These are phyloP conservation scores for Alternaria gansuensis DNA, from an alignment of 2,329 filamentous ascomycete species.

Conservation along the genomic window DNA sequence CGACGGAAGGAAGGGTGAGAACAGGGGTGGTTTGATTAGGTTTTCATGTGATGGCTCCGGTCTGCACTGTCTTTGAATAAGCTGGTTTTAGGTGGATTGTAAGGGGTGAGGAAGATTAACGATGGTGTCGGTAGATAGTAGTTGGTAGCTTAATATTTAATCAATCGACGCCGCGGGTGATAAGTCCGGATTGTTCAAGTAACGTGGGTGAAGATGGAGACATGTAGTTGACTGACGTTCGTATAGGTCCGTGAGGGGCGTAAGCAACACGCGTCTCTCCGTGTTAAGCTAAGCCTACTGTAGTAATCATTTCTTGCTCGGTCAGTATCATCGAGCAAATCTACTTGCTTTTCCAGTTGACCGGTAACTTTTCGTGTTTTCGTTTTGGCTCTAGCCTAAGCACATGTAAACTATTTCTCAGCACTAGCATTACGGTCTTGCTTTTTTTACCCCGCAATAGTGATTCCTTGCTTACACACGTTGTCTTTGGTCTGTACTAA, in stretches of 20 bases:
- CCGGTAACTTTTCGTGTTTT: too few species aligned
- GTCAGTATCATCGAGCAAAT: not conserved
- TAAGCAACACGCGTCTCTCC: conserved; percentile 16
- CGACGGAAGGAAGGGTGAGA: conserved; percentile 15
- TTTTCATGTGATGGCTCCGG: conserved; percentile 21
- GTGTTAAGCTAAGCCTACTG: conserved; percentile 1
- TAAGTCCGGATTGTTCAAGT: too few species aligned
- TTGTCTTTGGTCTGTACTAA: too few species aligned
- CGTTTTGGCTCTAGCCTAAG: too few species aligned
- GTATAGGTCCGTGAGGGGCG: conserved; percentile 2
- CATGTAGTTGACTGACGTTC: not conserved
- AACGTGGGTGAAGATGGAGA: not conserved
- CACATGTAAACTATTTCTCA: too few species aligned
- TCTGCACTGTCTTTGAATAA: conserved; percentile 30
- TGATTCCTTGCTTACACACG: too few species aligned
- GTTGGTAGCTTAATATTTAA: conserved; percentile 16
- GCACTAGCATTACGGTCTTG: too few species aligned
- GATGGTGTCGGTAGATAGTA: conserved; percentile 10
- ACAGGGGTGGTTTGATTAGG: conserved; percentile 11
- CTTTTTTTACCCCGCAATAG: too few species aligned
- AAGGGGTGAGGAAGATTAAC: not conserved
- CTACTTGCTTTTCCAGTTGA: not conserved
- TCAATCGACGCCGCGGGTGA: not conserved
- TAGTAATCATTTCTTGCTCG: too few species aligned
- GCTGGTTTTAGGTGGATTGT: conserved; percentile 15